These are phyloP conservation scores for Castanea mollissima DNA, from an alignment of 306 rosid species.

Conservation along the genomic window DNA sequence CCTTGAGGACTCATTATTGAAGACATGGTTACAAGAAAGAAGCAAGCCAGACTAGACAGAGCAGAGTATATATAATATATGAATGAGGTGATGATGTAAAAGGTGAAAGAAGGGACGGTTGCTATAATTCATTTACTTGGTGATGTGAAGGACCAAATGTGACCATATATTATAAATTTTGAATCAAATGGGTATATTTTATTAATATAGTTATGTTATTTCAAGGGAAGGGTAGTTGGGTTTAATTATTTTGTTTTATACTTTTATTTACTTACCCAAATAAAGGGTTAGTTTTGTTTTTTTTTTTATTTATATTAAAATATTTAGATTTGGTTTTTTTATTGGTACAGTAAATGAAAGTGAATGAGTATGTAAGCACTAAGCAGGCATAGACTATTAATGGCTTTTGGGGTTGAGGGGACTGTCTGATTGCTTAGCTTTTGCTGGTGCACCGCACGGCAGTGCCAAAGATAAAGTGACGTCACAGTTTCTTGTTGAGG, in stretches of 20 bases:
- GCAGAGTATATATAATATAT: background rate
- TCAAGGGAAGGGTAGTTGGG: background rate
- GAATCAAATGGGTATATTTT: background rate
- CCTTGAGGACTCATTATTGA: conserved; percentile 70
- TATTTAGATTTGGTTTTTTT: background rate
- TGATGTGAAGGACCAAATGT: background rate
- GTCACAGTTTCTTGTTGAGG: conserved; percentile 19
- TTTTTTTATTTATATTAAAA: too few species aligned
- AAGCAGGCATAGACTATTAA: background rate
- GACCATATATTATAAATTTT: conserved; percentile 1
- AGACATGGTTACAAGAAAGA: conserved; percentile 37
- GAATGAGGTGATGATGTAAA: background rate
- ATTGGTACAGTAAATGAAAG: background rate
- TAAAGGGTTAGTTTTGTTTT: too few species aligned
- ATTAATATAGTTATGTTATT: background rate
- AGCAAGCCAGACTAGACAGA: background rate
- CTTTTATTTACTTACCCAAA: too few species aligned
- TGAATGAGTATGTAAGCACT: background rate
- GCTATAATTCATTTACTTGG: background rate
- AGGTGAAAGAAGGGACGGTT: background rate
- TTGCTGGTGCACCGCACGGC: conserved; percentile 27
- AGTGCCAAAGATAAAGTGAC: conserved; percentile 6
- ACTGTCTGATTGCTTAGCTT: background rate
- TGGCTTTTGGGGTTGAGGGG: background rate
- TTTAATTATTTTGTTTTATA: background rate